A percentile compares a stretch with the other conserved stretches of the same genome.
Conservation (phyloP, 106 monocot genomes). For the Dendrobium officinale region DNA sequence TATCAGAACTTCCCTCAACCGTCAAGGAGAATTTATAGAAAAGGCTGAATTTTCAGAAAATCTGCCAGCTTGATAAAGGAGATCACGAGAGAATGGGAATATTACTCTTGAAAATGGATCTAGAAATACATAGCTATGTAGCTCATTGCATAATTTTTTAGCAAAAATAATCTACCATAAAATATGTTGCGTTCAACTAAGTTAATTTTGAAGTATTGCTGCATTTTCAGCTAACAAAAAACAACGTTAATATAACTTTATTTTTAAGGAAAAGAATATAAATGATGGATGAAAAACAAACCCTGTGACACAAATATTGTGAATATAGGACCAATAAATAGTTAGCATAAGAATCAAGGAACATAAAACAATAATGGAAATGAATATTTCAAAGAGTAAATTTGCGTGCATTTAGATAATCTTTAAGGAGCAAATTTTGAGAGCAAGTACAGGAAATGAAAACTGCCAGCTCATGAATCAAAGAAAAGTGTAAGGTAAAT, state of each 20-base stretch:
- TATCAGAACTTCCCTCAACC: constrained; percentile 65
- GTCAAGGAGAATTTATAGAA: constrained; percentile 16
- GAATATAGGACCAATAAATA: background rate
- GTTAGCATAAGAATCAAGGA: background rate
- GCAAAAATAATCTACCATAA: background rate
- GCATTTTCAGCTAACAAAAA: background rate
- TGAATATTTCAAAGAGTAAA: background rate
- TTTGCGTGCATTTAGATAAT: background rate
- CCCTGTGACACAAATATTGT: background rate
- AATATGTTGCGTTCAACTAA: background rate
- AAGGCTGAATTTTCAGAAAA: background rate
- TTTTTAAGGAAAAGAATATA: background rate
- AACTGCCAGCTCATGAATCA: background rate
- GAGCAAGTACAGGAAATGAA: background rate
- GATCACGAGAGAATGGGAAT: background rate
- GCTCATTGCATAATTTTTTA: background rate
- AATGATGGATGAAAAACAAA: background rate
- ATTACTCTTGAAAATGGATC: background rate
- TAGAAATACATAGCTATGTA: background rate
- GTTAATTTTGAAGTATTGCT: background rate
- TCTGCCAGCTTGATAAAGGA: background rate
- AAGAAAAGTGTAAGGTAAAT: background rate
- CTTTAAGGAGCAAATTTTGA: background rate
- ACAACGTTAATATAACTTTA: background rate
- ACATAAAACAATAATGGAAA: background rate